Conservation (phyloP, 192 early-diverging fungal species). For the Coemansia sp. region DNA sequence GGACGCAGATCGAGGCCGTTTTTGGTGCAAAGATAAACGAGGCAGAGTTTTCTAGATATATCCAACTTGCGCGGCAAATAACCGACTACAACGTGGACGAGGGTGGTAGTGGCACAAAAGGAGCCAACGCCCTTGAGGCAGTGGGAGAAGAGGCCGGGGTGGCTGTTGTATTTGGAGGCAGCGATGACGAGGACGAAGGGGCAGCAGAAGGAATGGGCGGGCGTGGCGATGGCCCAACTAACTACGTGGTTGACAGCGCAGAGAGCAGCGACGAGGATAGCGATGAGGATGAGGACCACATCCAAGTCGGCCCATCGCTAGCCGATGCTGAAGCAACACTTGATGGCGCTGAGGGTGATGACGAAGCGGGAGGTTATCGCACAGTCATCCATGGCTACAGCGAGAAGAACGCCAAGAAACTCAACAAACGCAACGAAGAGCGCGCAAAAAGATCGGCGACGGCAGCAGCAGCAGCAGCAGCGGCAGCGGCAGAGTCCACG, state of each 20-base stretch:
- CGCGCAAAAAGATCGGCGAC: slow-evolving; percentile 16
- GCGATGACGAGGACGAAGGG: slow-evolving; percentile 86
- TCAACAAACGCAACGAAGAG: slow-evolving; percentile 41
- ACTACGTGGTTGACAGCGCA: slow-evolving; percentile 42
- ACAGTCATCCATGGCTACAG: slow-evolving; percentile 43
- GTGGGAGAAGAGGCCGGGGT: slow-evolving; percentile 84
- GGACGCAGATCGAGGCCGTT: slow-evolving; percentile 78
- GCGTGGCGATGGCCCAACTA: slow-evolving; percentile 57
- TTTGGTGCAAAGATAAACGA: slow-evolving; percentile 68
- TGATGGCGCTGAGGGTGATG: slow-evolving; percentile 16
- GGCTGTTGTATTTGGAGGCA: slow-evolving; percentile 94
- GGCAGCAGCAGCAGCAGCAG: slow-evolving; percentile 9
- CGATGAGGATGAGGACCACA: slow-evolving; percentile 12
- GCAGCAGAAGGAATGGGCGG: background rate
- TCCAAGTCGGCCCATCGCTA: background rate
- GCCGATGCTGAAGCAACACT: background rate
- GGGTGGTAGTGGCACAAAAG: slow-evolving; percentile 47
- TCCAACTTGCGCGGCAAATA: slow-evolving; percentile 93
- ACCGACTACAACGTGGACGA: slow-evolving; percentile 79
- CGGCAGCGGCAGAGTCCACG: slow-evolving; percentile 7
- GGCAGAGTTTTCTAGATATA: slow-evolving; percentile 83
- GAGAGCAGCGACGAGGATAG: slow-evolving; percentile 23
- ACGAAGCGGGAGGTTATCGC: slow-evolving; percentile 34
- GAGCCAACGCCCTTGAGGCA: slow-evolving; percentile 47
- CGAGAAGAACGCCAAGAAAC: slow-evolving; percentile 34